Percentiles rank a stretch among this genome's conserved stretches.
These are phyloP conservation scores for Naganishia randhawae DNA, from an alignment of 768 basidiomycete genomes.

Conservation along the genomic window DNA sequence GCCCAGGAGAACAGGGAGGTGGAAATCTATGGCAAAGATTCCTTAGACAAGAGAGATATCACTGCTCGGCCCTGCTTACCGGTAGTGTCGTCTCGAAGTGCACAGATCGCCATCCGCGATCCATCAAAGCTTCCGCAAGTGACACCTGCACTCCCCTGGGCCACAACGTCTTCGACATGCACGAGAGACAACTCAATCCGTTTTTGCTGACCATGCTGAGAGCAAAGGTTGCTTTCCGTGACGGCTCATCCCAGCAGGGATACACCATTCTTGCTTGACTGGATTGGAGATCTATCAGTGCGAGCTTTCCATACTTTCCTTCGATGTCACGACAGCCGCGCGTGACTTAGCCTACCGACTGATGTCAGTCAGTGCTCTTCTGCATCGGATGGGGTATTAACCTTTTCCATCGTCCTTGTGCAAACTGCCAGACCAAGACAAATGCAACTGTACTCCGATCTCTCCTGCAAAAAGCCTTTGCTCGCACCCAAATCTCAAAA, in stretches of 20 bases:
- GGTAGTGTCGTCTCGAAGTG: constrained; percentile 16
- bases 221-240: constrained; percentile 7
- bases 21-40: not conserved
- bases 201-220: not conserved
- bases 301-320: not conserved
- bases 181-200: not conserved
- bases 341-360: not conserved
- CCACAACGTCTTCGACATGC: constrained; percentile 12
- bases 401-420: not conserved
- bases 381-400: not conserved
- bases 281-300: not conserved
- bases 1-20: not conserved
- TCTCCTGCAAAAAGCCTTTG: not conserved
- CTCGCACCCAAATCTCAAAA: not conserved
- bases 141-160: not conserved
- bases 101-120: not conserved
- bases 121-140: not conserved
- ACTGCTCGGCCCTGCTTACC: not conserved
- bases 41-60: not conserved
- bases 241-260: constrained; percentile 19
- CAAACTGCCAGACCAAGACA: not conserved
- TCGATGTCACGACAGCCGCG: not conserved
- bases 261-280: not conserved
- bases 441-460: not conserved
- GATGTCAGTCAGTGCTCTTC: not conserved